These are phyloP conservation scores for Oxytropis ochrocephala DNA, from an alignment of 306 rosid species.

Conservation along the genomic window DNA sequence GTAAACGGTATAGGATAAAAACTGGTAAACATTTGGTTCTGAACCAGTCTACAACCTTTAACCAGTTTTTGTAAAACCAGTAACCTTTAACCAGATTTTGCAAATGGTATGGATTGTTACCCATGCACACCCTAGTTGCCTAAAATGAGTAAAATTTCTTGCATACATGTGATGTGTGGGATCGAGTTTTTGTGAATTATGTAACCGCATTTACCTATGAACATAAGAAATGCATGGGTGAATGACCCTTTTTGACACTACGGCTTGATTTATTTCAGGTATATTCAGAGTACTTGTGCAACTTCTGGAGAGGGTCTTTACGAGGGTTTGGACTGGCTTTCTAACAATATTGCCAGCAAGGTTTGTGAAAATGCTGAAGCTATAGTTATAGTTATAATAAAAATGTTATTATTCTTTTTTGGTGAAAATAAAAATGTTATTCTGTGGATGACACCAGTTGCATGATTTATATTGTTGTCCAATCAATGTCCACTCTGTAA, in stretches of 20 bases:
- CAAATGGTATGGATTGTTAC: too few species aligned
- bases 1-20: too few species aligned
- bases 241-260: constrained; percentile 18
- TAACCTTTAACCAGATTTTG: too few species aligned
- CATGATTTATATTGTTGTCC: neutral
- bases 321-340: constrained; percentile 93
- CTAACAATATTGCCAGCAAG: constrained; percentile 94
- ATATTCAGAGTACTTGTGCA: constrained; percentile 99
- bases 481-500: neutral
- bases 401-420: too few species aligned
- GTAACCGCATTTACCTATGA: neutral
- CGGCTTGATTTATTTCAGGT: constrained; percentile 53
- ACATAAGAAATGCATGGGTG: neutral
- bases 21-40: too few species aligned
- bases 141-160: neutral
- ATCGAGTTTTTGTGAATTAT: neutral
- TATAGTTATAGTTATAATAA: neutral
- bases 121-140: too few species aligned
- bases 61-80: too few species aligned
- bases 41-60: too few species aligned
- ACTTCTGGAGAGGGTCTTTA: constrained; percentile 98
- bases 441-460: neutral
- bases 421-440: too few species aligned
- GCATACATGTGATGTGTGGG: neutral
- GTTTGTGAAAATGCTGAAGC: constrained; percentile 31